Evolutionary conservation across 768 basidiomycete species (phyloP), one percentile per base, ranked within the genome.

Genomic region (Trichaptum fuscoviolaceum): DNA sequence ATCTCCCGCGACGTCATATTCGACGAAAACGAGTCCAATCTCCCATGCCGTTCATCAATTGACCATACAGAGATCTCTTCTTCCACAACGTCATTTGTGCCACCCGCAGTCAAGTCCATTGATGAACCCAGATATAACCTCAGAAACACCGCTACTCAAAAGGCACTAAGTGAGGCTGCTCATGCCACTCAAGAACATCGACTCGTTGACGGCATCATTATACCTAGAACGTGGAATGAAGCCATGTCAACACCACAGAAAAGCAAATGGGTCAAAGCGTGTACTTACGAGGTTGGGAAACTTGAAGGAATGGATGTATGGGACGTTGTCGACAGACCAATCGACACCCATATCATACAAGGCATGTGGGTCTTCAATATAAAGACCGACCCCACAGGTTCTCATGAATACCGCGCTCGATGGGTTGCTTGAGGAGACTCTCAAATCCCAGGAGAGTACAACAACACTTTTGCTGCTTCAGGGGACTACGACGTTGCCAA

Each of bases 391-490:
- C 42, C 27, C 3, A n/a, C 3, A 20, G 73, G 72, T 8, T 65
- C 60, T 2, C 59, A 75, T 4, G 67, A 69, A 10, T 67, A 69
- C 66, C 75, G 76, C 63, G 72, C 71, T 12, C 58, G 75, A 27
- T 66, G 74, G n/a, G 74, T 74, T 17, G 76, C 74, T 0, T 69
- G 72, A 58, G 76, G 76, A 0, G 76, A 70, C 68, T 63, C 70
- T 1, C 77, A 77, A 62, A 58, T 69, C 0, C 64, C 67, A 7
- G 73, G 75, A 4, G 59, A 61, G 9, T 61, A 5, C 23, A 25
- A 61, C 23, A 18, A 61, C 23, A 61, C 59, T 2, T 61, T 61
- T 12, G 42, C 42, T 4, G 42, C 42, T 20, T 52, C 42, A 2
- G 42, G 42, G 5, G 42, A 52, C 42, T 52, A 15, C 20, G 42